phyloP scores from a whole-genome alignment of 2,329 filamentous ascomycete species.

The Hirsutella rhossiliensis region DNA sequence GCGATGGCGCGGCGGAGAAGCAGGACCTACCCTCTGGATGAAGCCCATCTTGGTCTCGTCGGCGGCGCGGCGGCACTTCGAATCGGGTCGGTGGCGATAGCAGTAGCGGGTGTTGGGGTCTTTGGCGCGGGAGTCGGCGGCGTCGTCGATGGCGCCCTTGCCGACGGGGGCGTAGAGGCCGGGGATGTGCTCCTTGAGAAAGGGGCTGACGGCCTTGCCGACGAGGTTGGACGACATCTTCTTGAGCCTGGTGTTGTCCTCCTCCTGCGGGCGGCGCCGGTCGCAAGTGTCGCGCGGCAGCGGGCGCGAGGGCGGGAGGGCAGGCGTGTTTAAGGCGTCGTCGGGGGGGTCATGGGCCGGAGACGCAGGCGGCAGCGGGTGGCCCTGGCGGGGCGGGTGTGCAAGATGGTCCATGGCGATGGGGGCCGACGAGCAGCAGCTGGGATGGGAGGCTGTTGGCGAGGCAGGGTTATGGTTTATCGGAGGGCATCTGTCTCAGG shows the following conservation, averaged over 20 bases:
- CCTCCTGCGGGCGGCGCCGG: slow-evolving; percentile 35
- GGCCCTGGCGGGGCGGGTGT: background rate
- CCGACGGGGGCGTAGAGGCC: slow-evolving; percentile 74
- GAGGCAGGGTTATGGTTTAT: background rate
- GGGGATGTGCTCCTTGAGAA: slow-evolving; percentile 83
- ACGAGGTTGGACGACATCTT: slow-evolving; percentile 56
- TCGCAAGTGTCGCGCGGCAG: slow-evolving; percentile 35
- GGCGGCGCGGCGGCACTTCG: slow-evolving; percentile 83
- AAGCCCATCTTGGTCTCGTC: slow-evolving; percentile 96
- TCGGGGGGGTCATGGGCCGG: background rate
- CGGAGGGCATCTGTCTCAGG: background rate
- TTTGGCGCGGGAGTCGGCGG: slow-evolving; percentile 22
- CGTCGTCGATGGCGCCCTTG: slow-evolving; percentile 30
- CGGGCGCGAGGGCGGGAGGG: slow-evolving; percentile 6
- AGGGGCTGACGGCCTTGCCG: slow-evolving; percentile 71
- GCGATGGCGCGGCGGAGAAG: background rate
- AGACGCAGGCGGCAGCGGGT: background rate
- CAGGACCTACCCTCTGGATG: slow-evolving; percentile 62
- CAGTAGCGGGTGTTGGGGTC: slow-evolving; percentile 81
- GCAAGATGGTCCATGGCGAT: background rate
- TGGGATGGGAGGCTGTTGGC: background rate
- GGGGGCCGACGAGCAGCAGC: background rate
- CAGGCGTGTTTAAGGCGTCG: background rate
- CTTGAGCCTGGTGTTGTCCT: slow-evolving; percentile 34
- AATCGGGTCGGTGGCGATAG: slow-evolving; percentile 87